A percentile compares a stretch with the other conserved stretches of the same genome.
Evolutionary conservation across 176 grass and related monocot genomes (phyloP).

Genomic region (Aegilops bicornis): DNA sequence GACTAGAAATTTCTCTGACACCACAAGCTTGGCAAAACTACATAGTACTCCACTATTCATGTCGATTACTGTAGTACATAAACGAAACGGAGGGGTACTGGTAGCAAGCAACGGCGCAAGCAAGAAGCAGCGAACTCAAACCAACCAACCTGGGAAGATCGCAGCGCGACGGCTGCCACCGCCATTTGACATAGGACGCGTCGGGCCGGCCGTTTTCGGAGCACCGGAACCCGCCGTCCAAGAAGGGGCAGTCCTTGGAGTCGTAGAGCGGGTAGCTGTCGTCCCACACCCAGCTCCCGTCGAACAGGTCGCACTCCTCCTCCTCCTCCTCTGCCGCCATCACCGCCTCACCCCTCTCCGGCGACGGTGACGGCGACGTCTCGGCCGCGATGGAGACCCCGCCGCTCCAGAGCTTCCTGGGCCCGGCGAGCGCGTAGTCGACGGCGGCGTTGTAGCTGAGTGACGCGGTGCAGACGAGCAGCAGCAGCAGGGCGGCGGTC

Average conservation of each 20-base stretch:
- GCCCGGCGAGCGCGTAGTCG: constrained; percentile 11
- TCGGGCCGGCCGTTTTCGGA: constrained; percentile 80
- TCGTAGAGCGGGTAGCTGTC: constrained; percentile 73
- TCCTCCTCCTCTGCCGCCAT: neutral
- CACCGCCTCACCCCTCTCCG: too few relatives aligned
- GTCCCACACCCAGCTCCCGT: constrained; percentile 83
- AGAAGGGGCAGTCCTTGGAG: constrained; percentile 67
- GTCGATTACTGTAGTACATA: too few relatives aligned
- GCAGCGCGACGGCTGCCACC: constrained; percentile 76
- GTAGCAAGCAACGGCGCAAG: neutral
- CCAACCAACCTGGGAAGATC: constrained; percentile 58
- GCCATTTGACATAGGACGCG: constrained; percentile 68
- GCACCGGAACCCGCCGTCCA: constrained; percentile 83
- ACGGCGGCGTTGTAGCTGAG: constrained; percentile 9
- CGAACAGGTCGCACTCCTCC: constrained; percentile 72
- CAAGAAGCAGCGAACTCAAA: neutral
- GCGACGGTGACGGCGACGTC: neutral
- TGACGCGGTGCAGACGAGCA: constrained; percentile 18
- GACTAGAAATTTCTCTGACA: too few relatives aligned
- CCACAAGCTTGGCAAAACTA: neutral
- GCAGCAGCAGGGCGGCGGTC: constrained; percentile 9
- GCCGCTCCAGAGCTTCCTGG: constrained; percentile 32
- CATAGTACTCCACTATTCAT: neutral
- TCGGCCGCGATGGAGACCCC: constrained; percentile 36
- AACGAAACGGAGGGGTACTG: neutral